Conservation (phyloP, 2,329 filamentous ascomycete genomes). For the Gaeumannomyces sp. region DNA sequence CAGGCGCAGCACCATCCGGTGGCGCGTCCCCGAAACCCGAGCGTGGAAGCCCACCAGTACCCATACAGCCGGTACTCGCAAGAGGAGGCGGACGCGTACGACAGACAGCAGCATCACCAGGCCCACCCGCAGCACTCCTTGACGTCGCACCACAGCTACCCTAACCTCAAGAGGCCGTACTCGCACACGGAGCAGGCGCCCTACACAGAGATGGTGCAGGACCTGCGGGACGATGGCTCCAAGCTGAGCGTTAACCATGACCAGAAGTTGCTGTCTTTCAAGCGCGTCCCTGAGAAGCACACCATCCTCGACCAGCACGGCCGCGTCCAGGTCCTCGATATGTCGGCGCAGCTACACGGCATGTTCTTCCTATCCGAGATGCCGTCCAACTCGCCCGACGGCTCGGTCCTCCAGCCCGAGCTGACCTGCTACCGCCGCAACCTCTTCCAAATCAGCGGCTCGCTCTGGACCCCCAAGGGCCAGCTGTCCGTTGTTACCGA, state of each 20-base stretch:
- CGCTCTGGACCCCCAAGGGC: constrained; percentile 71
- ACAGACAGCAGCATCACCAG: constrained; percentile 34
- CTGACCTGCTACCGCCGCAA: constrained; percentile 94
- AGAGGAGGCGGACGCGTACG: constrained; percentile 49
- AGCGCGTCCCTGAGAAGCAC: constrained; percentile 51
- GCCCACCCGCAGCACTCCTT: constrained; percentile 20
- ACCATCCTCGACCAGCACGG: constrained; percentile 55
- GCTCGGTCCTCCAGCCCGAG: constrained; percentile 62
- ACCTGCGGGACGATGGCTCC: constrained; percentile 51
- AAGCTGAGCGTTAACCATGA: constrained; percentile 54
- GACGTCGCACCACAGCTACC: constrained; percentile 45
- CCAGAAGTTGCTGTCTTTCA: constrained; percentile 55
- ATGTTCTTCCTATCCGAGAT: constrained; percentile 87
- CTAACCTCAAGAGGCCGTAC: constrained; percentile 51
- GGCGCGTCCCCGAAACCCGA: constrained; percentile 43
- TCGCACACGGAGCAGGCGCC: constrained; percentile 48
- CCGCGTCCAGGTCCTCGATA: constrained; percentile 54
- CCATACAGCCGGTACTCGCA: constrained; percentile 48
- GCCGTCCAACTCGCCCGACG: constrained; percentile 56
- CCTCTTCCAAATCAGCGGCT: constrained; percentile 91
- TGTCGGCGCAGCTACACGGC: constrained; percentile 71
- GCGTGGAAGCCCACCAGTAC: constrained; percentile 37
- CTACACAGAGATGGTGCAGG: constrained; percentile 56
- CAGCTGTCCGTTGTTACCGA: constrained; percentile 78
- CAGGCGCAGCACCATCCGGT: constrained; percentile 33